These are phyloP conservation scores for Linum tenue DNA, from an alignment of 345 rosid genomes.

Conservation along the genomic window DNA sequence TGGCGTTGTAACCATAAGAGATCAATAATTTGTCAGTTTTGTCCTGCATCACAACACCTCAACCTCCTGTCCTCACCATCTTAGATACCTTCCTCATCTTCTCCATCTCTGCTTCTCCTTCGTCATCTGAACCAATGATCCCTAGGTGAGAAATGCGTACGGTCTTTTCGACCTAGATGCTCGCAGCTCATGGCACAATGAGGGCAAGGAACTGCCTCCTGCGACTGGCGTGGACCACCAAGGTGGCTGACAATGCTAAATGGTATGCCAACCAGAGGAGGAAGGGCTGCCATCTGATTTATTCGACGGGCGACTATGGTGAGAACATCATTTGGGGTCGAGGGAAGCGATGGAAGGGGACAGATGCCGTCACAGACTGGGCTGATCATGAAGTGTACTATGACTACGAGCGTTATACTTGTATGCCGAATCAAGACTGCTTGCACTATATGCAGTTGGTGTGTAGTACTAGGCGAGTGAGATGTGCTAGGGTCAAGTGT, in stretches of 20 bases:
- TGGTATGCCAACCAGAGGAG: constrained; percentile 17
- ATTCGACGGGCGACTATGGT: constrained; percentile 29
- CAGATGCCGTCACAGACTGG: not conserved
- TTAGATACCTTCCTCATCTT: not conserved
- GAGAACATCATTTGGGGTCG: constrained; percentile 28
- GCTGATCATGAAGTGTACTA: not conserved
- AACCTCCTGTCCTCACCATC: not conserved
- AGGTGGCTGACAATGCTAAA: constrained; percentile 29
- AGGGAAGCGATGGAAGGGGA: not conserved
- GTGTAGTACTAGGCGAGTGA: not conserved
- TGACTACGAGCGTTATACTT: not conserved
- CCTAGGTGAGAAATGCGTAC: not conserved
- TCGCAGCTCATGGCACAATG: constrained; percentile 18
- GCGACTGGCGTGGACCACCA: constrained; percentile 30
- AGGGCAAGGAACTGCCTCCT: constrained; percentile 17
- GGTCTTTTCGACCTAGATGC: too few species aligned
- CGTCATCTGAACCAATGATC: too few species aligned
- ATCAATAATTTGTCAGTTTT: too few species aligned
- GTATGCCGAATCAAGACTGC: not conserved
- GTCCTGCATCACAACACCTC: too few species aligned
- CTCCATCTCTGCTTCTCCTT: not conserved
- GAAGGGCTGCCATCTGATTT: constrained; percentile 26
- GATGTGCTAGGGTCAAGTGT: not conserved
- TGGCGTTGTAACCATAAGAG: too few species aligned
- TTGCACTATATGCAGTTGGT: not conserved